Base-by-base conservation (phyloP, 2,329 filamentous ascomycete species). In the Fusarium zealandicum region DNA sequence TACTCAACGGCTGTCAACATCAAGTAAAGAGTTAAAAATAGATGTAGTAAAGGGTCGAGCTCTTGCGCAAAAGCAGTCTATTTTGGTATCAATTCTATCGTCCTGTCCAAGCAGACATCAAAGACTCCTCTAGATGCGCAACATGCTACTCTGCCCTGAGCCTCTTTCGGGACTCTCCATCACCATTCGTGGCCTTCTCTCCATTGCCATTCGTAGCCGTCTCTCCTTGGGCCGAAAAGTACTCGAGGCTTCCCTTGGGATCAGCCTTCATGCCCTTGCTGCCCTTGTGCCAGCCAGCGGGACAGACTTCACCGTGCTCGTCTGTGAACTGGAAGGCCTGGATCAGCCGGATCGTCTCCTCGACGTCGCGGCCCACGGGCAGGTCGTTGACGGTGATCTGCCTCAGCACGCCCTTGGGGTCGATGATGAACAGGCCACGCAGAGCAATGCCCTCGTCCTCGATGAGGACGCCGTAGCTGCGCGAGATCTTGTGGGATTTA, bases 321-420 rank as follows among this genome's bases (percentile, higher is more conserved):
- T 93, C 89, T 11, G 90, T 90, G 78, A 93, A 90, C 74, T 93
- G 90, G 73, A 92, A 92, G 6, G 89, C 88, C 62, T 88, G 81
- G 53, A 87, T 82, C 1, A 89, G 87, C 31, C 85, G 83, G 64
- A 86, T 77, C 2, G 83, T 82, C 75, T 88, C 85, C 69, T 86
- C 82, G 48, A 88, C 85, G 62, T 82, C 80, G 62, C 85, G 83
- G 55, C 85, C 85, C 59, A 88, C 84, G 56, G 84, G 82, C 27
- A 86, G 78, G 66, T 88, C 84, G 73, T 87, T 87, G 76, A 87
- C 77, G 57, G 84, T 86, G 71, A 87, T 85, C 78, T 85, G 82
- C 59, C 84, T 75, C 20, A 88, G 75, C 22, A 79, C 72, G 49
- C 84, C 85, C 71, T 82, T 81, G 54, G 84, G 84, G 69, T 88